Evolutionary conservation across 768 basidiomycete species (phyloP).

Genomic region (Panus rudis): DNA sequence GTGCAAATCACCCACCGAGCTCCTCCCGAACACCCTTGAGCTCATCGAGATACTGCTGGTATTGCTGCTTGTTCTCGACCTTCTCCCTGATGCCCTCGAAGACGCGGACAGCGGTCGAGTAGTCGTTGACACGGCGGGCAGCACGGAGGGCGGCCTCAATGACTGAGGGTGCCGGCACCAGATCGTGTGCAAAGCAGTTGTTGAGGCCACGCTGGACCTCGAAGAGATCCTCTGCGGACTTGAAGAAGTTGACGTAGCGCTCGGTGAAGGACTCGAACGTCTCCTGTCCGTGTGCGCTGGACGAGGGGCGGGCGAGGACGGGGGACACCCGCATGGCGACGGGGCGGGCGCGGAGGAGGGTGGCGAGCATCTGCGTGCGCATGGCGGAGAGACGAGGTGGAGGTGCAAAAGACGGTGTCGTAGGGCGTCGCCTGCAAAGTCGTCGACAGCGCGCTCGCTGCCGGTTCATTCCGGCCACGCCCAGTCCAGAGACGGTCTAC

Average conservation of each 20-base stretch:
- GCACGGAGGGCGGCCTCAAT: slow-evolving; percentile 85
- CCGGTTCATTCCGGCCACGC: slow-evolving; percentile 22
- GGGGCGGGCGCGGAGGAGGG: slow-evolving; percentile 59
- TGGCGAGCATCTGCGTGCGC: slow-evolving; percentile 54
- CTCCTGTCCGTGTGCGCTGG: slow-evolving; percentile 75
- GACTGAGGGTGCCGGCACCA: slow-evolving; percentile 80
- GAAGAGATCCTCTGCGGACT: slow-evolving; percentile 89
- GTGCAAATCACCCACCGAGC: slow-evolving; percentile 53
- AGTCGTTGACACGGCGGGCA: slow-evolving; percentile 90
- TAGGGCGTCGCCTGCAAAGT: slow-evolving; percentile 2
- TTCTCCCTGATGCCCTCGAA: slow-evolving; percentile 97
- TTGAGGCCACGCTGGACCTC: slow-evolving; percentile 98
- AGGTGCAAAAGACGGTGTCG: slow-evolving; percentile 11
- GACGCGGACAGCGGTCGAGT: slow-evolving; percentile 91
- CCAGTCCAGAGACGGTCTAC: too few species aligned
- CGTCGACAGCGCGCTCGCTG: slow-evolving; percentile 3
- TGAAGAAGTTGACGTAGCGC: slow-evolving; percentile 92
- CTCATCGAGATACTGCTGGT: slow-evolving; percentile 88
- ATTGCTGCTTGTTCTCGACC: slow-evolving; percentile 96
- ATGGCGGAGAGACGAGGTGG: slow-evolving; percentile 24
- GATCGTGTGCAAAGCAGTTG: slow-evolving; percentile 99
- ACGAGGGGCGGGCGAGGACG: slow-evolving; percentile 40
- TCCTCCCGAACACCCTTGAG: slow-evolving; percentile 84
- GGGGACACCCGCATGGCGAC: slow-evolving; percentile 35
- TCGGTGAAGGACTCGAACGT: slow-evolving; percentile 90